phyloP scores from a whole-genome alignment of 2,329 filamentous ascomycete genomes.

The Penicillium sp. region DNA sequence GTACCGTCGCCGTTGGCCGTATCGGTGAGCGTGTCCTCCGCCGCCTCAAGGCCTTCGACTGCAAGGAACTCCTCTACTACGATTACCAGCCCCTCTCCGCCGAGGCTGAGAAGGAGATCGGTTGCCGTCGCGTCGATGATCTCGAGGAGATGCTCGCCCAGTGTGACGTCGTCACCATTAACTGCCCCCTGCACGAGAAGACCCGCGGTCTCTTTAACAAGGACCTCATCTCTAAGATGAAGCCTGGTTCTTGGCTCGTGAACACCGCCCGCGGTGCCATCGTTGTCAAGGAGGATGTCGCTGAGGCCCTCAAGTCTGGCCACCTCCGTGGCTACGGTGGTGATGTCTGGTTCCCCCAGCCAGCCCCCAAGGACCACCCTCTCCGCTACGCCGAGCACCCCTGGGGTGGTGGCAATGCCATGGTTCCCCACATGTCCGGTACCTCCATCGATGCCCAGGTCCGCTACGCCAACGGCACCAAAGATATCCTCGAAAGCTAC shows the following conservation, averaged over 20 bases:
- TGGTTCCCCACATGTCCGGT: slow-evolving; percentile 98
- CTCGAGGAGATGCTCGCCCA: slow-evolving; percentile 92
- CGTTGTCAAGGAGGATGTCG: slow-evolving; percentile 98
- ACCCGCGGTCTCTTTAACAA: slow-evolving; percentile 97
- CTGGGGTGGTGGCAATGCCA: slow-evolving; percentile 96
- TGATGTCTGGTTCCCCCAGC: slow-evolving; percentile 88
- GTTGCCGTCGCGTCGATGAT: slow-evolving; percentile 79
- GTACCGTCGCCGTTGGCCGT: slow-evolving; percentile 93
- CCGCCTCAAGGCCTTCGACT: slow-evolving; percentile 95
- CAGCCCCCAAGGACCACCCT: slow-evolving; percentile 86
- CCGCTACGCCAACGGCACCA: slow-evolving; percentile 82
- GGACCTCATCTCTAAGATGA: slow-evolving; percentile 98
- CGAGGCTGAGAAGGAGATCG: slow-evolving; percentile 92
- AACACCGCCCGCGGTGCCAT: slow-evolving; percentile 99
- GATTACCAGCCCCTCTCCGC: slow-evolving; percentile 93
- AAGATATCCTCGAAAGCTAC: slow-evolving; percentile 89
- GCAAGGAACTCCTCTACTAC: slow-evolving; percentile 99
- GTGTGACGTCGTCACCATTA: slow-evolving; percentile 98
- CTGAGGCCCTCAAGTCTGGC: slow-evolving; percentile 84
- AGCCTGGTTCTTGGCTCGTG: slow-evolving; percentile 93
- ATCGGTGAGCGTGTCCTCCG: slow-evolving; percentile 97
- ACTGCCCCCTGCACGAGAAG: slow-evolving; percentile 99
- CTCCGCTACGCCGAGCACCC: slow-evolving; percentile 91
- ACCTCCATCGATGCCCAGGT: slow-evolving; percentile 98
- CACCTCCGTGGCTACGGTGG: slow-evolving; percentile 59